A percentile compares a stretch with the other conserved stretches of the same genome.
phyloP scores from a whole-genome alignment of 805 yeast genomes.

The Starmerella etchellsii region DNA sequence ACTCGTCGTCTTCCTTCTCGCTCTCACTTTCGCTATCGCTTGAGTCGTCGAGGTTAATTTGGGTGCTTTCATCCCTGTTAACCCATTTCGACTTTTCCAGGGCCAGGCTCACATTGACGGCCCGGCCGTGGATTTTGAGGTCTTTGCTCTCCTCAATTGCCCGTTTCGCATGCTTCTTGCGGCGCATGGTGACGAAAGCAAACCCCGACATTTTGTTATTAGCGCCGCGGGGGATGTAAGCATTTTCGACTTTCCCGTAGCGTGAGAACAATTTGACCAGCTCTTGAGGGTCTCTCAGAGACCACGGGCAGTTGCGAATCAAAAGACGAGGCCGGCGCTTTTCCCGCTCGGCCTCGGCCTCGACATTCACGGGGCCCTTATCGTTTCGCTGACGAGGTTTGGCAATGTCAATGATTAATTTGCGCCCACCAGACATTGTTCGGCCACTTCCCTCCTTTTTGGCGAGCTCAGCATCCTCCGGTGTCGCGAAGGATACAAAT shows the following conservation, averaged over 20 bases:
- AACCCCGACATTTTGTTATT: slow-evolving; percentile 90
- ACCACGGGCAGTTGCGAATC: slow-evolving; percentile 91
- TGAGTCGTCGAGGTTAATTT: slow-evolving; percentile 28
- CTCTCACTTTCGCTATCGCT: slow-evolving; percentile 27
- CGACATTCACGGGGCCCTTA: slow-evolving; percentile 8
- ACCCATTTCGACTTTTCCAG: slow-evolving; percentile 78
- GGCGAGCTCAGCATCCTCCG: slow-evolving; percentile 74
- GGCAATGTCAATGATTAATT: slow-evolving; percentile 73
- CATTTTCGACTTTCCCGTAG: slow-evolving; percentile 80
- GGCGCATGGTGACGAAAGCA: slow-evolving; percentile 86
- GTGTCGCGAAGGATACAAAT: slow-evolving; percentile 75
- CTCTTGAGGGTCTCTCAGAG: slow-evolving; percentile 64
- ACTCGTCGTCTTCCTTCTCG: slow-evolving; percentile 27
- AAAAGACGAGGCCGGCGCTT: slow-evolving; percentile 79
- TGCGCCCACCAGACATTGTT: slow-evolving; percentile 46
- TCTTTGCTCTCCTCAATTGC: slow-evolving; percentile 70
- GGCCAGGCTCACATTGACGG: slow-evolving; percentile 89
- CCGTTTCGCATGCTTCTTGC: slow-evolving; percentile 56
- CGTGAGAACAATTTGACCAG: slow-evolving; percentile 56
- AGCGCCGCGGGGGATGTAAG: slow-evolving; percentile 72
- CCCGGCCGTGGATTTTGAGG: slow-evolving; percentile 73
- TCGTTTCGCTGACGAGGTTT: slow-evolving; percentile 70
- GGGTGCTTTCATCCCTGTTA: slow-evolving; percentile 33
- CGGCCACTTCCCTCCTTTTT: slow-evolving; percentile 50
- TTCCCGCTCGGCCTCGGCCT: slow-evolving; percentile 28